These are phyloP conservation scores for Cytospora piceae DNA, from an alignment of 2,329 filamentous ascomycete genomes.

Conservation along the genomic window DNA sequence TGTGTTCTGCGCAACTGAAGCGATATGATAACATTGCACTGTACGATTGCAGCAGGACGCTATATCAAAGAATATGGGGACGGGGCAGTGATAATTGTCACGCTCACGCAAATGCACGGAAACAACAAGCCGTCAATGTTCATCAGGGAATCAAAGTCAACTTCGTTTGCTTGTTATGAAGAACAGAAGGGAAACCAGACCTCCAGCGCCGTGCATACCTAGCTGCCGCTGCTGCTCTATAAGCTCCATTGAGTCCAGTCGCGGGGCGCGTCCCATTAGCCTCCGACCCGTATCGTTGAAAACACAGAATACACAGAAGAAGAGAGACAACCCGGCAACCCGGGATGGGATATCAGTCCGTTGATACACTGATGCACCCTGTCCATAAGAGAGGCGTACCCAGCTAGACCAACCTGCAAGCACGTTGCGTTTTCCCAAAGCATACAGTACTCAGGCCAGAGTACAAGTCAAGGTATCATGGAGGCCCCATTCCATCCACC, in stretches of 20 bases:
- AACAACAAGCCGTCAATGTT: background rate
- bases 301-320: conserved; percentile 13
- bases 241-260: conserved; percentile 26
- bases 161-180: conserved; percentile 13
- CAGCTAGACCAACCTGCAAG: background rate
- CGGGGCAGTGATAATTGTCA: background rate
- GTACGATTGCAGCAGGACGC: background rate
- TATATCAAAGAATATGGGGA: background rate
- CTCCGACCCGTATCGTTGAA: conserved; percentile 3
- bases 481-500: conserved; percentile 6
- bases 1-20: background rate
- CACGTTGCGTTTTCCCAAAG: conserved; percentile 10
- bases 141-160: background rate
- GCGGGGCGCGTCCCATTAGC: conserved; percentile 26
- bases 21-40: background rate
- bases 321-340: background rate
- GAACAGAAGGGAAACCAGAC: conserved; percentile 13
- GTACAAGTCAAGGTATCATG: conserved; percentile 25
- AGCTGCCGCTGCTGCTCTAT: conserved; percentile 25
- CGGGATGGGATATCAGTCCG: background rate
- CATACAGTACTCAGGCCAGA: conserved; percentile 13
- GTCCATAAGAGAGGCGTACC: background rate
- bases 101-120: background rate
- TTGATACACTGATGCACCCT: background rate
- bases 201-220: conserved; percentile 4